Evolutionary conservation across 1,139 yeast genomes (phyloP), one percentile per base, ranked within the genome.

Genomic region (Pneumocystis jirovecii): DNA sequence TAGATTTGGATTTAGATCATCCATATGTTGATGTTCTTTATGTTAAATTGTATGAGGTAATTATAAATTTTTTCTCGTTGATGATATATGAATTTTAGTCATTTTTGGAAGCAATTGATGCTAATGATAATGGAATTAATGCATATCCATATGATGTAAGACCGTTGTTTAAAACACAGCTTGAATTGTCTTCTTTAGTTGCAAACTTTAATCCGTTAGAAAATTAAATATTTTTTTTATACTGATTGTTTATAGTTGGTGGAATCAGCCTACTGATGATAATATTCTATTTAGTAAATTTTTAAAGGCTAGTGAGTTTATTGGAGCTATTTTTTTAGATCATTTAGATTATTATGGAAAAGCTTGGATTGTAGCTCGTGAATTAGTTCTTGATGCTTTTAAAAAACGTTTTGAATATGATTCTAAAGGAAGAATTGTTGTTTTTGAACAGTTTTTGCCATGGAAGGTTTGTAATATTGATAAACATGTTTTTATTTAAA

Each of bases 81-180:
- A 10, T 7, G 25, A 39, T n/a, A 60, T 60, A 39, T 12, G 40
- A 21, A 1, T 19, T 42, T 3, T 25, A 60, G 61, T 39, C 44
- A 70, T 90, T 93, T 72, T 79, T 93, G 68, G 98, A 91, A 75
- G 85, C 96, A 31, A 81, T 93, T 65, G 99, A 93, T 77, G 98
- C 97, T 66, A 89, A 90, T 73, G 99, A 93, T 75, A 93, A 93
- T 73, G 99, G 99, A 72, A 83, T 93, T 68, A 81, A 82, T 72
- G 86, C 87, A 71, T 89, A 85, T 81, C 86, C 71, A 73, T 79
- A 71, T 50, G 74, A 70, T 35, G 69, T 72, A 44, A 68, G 70
- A 65, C 73, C 79, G 45, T 68, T 68, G 40, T 78, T 73, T 71
- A 70, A 71, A 67, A 71, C 71, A 65, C 81, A 90, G 29, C 80